phyloP scores from a whole-genome alignment of 768 basidiomycete genomes.

The Lactarius tabidus region DNA sequence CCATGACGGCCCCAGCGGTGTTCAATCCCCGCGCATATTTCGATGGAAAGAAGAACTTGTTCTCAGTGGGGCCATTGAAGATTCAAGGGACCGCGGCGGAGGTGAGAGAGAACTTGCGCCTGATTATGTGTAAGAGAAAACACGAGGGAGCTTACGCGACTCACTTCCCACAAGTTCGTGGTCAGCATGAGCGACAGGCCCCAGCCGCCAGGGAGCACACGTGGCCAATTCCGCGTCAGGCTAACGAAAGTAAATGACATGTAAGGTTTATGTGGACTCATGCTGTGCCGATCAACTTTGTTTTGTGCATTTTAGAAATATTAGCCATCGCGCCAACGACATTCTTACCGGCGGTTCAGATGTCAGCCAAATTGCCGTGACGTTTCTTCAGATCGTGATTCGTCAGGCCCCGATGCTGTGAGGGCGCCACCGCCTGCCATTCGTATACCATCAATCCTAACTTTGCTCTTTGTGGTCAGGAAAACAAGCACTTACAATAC shows the following conservation, averaged over 20 bases:
- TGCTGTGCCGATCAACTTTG: neutral
- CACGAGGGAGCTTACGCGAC: conserved; percentile 7
- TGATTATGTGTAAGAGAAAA: neutral
- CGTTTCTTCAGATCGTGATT: conserved; percentile 19
- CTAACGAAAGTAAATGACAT: conserved; percentile 23
- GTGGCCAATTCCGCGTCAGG: conserved; percentile 17
- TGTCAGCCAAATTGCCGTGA: conserved; percentile 17
- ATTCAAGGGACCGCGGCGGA: conserved; percentile 20
- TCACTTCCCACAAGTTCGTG: conserved; percentile 7
- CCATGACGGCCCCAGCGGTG: conserved; percentile 5
- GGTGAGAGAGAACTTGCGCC: conserved; percentile 1
- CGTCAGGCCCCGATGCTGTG: conserved; percentile 25
- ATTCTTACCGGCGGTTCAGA: conserved; percentile 6
- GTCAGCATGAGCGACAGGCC: conserved; percentile 14
- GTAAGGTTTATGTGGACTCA: neutral
- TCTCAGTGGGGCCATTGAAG: conserved; percentile 17
- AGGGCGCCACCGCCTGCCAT: neutral
- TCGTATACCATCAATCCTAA: neutral
- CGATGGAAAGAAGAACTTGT: conserved; percentile 24
- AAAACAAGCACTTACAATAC: conserved; percentile 18
- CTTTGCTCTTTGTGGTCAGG: neutral
- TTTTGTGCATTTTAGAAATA: neutral
- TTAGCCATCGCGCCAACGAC: conserved; percentile 15
- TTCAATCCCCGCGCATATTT: conserved; percentile 22
- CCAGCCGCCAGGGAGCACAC: conserved; percentile 14